Evolutionary conservation across 208 protist species (phyloP).

Genomic region (Leishmania aethiopica): DNA sequence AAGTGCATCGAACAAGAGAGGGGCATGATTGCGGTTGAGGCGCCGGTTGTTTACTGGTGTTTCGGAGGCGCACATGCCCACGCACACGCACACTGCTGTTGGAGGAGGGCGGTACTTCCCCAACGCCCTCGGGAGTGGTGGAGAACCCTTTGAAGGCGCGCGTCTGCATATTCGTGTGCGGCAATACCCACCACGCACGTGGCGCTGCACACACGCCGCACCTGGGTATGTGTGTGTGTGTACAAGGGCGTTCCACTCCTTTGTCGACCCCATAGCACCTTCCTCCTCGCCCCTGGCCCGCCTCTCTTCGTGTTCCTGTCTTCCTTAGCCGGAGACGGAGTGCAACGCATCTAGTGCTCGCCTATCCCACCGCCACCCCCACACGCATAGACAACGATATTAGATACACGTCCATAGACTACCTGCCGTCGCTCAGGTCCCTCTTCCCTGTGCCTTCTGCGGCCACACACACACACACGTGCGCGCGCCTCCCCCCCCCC

Average conservation of each 20-base stretch:
- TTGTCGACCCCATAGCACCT: not conserved
- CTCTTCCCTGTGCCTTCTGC: too few relatives aligned
- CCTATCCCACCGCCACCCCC: not conserved
- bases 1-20: too few relatives aligned
- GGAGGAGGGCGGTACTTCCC: not conserved
- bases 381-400: not conserved
- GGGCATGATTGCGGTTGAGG: too few relatives aligned
- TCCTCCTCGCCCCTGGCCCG: not conserved
- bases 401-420: constrained; percentile 1
- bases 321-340: not conserved
- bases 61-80: not conserved
- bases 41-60: too few relatives aligned
- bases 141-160: not conserved
- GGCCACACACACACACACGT: too few relatives aligned
- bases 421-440: not conserved
- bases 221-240: not conserved
- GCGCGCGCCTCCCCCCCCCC: not conserved
- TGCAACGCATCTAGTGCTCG: not conserved
- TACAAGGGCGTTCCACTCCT: too few relatives aligned
- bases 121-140: not conserved
- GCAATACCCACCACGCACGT: not conserved
- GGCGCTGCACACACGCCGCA: not conserved
- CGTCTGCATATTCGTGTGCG: not conserved
- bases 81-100: not conserved
- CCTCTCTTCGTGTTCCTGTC: not conserved